Evolutionary conservation across 2,329 filamentous ascomycete genomes (phyloP), one percentile per base, ranked within the genome.

Genomic region (Fusarium setosum): DNA sequence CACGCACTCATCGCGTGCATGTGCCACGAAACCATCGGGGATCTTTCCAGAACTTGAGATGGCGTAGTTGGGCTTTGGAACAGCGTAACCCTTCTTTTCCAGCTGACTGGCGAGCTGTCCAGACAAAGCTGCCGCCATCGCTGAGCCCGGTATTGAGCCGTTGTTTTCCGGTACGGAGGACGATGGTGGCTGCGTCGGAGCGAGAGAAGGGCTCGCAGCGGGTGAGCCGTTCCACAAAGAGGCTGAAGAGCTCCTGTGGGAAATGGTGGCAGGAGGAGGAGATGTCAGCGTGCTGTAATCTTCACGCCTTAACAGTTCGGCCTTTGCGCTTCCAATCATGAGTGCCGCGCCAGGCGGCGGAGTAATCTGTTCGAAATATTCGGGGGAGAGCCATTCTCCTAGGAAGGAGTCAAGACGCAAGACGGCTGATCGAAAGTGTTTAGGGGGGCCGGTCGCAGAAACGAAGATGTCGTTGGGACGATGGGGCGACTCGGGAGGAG

Each of bases 321-420:
- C 92, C 77, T 97, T 98, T 26, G 96, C 95, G 37, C 88, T 88
- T 23, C 92, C 92, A 4, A 98, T 84, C 93, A 99, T 96, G 79
- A 96, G 86, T 5, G 90, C 87, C 4, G 93, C 95, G 40, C 89
- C 88, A 0, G 96, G 96, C 11, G 96, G 96, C 4, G 94, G 92
- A 0, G 92, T 95, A 66, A 97, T 97, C 51, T 92, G 86, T 64
- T 97, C 94, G 73, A 95, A 99, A 77, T 99, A 99, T 73, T 94
- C 91, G 1, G 94, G 93, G 3, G 92, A 92, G 26, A 98, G 84
- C 96, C 96, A 99, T 82, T 99, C 96, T 47, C 96, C 95, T 0
- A 99, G 84, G 74, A 96, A 97, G 0, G 94, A 91, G 78, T 99
- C 96, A 6, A 99, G 85, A 1, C 96, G 91, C 45, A 99, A 80